Percentiles rank a stretch among this genome's conserved stretches.
phyloP scores from a whole-genome alignment of 2,329 filamentous ascomycete genomes.

The Ophiostoma ips region DNA sequence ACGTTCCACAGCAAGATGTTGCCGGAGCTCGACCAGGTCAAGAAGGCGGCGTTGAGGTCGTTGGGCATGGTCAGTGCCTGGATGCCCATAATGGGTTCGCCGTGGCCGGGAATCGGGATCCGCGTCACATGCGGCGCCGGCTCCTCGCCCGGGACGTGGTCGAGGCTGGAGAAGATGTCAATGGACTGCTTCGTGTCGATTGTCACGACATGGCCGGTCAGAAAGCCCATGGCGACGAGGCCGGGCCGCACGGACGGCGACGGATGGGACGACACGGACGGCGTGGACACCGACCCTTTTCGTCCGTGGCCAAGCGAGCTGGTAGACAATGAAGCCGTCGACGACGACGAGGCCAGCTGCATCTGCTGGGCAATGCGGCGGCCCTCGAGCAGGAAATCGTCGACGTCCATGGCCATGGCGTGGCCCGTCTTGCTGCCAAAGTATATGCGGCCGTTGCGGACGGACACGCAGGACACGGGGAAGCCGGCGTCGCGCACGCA shows the following conservation, averaged over 20 bases:
- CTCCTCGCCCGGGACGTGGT: slow-evolving; percentile 27
- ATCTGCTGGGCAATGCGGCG: slow-evolving; percentile 1
- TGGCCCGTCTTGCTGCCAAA: slow-evolving; percentile 54
- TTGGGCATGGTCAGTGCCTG: slow-evolving; percentile 48
- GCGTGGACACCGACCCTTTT: background rate
- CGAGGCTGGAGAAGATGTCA: slow-evolving; percentile 42
- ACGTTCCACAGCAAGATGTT: slow-evolving; percentile 70
- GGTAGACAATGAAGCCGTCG: background rate
- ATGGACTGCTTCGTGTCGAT: slow-evolving; percentile 66
- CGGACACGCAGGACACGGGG: slow-evolving; percentile 50
- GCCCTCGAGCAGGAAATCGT: slow-evolving; percentile 26
- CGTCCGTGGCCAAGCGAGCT: background rate
- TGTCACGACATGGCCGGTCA: slow-evolving; percentile 54
- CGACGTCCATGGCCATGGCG: slow-evolving; percentile 39
- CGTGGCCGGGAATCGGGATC: slow-evolving; percentile 47
- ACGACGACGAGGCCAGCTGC: background rate
- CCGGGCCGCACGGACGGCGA: slow-evolving; percentile 26
- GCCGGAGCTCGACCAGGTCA: slow-evolving; percentile 79
- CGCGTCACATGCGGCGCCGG: slow-evolving; percentile 27
- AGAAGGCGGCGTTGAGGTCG: slow-evolving; percentile 53
- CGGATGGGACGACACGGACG: slow-evolving; percentile 13
- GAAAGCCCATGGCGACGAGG: slow-evolving; percentile 54
- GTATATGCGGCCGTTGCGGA: slow-evolving; percentile 45
- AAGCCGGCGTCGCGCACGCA: slow-evolving; percentile 56
- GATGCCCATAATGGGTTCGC: slow-evolving; percentile 59